Percentiles rank a stretch among this genome's conserved stretches.
Conservation (phyloP, 2,329 filamentous ascomycete genomes). For the Penicillium brasilianum region DNA sequence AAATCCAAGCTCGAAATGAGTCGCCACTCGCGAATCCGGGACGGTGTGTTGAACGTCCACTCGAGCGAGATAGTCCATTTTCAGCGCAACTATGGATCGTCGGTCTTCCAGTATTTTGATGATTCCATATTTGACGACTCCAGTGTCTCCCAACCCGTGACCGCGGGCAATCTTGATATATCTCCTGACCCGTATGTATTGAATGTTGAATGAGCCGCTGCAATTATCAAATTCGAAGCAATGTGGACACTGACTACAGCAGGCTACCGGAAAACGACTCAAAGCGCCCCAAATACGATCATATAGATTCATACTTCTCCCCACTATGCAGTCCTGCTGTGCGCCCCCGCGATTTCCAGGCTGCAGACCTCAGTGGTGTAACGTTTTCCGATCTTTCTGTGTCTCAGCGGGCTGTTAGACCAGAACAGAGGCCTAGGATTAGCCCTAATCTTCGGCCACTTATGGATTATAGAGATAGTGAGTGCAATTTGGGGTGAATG, state of each 20-base stretch:
- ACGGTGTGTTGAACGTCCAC: constrained; percentile 18
- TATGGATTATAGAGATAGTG: not conserved
- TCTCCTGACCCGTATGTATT: not conserved
- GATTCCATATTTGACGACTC: constrained; percentile 6
- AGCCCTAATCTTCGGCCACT: not conserved
- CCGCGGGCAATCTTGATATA: not conserved
- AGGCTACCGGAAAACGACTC: not conserved
- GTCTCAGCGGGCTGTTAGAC: not conserved
- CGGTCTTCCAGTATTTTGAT: constrained; percentile 3
- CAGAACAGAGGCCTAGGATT: not conserved
- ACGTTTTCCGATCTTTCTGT: not conserved
- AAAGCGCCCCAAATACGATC: no score
- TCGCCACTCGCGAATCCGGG: constrained; percentile 11
- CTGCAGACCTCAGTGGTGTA: not conserved
- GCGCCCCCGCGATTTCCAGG: not conserved
- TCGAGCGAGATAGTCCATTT: constrained; percentile 16
- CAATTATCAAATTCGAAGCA: not conserved
- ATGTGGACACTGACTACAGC: not conserved
- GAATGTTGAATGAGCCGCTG: not conserved
- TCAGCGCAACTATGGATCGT: constrained; percentile 6
- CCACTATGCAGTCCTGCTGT: not conserved
- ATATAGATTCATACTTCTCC: not conserved
- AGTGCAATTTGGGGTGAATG: not conserved
- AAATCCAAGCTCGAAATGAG: constrained; percentile 14
- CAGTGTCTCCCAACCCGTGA: not conserved